Evolutionary conservation across 306 rosid genomes (phyloP), one percentile per base, ranked within the genome.

Genomic region (Rosa rugosa): DNA sequence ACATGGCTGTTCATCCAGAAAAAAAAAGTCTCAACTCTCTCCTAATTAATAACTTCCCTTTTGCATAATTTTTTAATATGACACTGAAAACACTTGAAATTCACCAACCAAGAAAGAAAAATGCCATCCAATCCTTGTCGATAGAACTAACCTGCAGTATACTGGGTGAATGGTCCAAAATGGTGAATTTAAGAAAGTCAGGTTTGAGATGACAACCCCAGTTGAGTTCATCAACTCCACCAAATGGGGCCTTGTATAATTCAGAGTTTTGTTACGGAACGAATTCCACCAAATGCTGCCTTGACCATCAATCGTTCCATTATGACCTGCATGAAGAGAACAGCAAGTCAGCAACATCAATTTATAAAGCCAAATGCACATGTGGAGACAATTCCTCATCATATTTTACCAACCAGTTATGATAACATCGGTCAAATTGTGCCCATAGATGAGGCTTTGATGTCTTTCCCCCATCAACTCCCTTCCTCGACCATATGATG

Each of bases 401-500:
- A 67, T 54, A 80, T 53, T 73, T 46, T 53, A 80, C 75, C 51
- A 82, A 92, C 97, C 98, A 79, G 96, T 85, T 80, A 94, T 92
- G 80, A 94, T 60, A 49, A 94, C 91, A 79, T 94, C 97, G 0
- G 93, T 89, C 86, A 92, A 86, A 84, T 90, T 82, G 83, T 45
- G 51, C 23, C 98, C 98, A 63, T 76, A 90, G 44, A 94, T 88
- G 75, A 94, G 93, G 76, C 96, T 90, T 73, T 20, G 80, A 80
- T 89, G 92, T 84, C 98, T 90, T 84, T 88, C 88, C 75, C 98
- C 97, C 0, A 94, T 88, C 72, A 89, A 81, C 82, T 94, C 98
- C 84, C 98, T 88, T 40, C 98, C 98, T 77, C 91, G 90, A 68
- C 98, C 98, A 77, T 94, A 94, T 0, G 98, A 92, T 1, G 97